Conservation (phyloP, 306 rosid genomes). For the Cucumis hystrix region DNA sequence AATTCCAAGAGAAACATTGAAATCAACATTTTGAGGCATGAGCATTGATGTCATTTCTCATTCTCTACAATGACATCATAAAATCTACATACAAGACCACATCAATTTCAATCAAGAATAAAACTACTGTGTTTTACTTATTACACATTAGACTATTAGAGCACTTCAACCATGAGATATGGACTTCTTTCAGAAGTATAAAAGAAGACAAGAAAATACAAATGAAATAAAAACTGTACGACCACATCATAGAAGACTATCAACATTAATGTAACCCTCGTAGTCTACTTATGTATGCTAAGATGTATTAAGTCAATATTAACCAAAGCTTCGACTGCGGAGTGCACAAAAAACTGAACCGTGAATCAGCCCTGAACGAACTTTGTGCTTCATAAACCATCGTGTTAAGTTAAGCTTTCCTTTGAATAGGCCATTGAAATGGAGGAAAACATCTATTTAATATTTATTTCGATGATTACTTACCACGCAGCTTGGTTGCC, state of each 20-base stretch:
- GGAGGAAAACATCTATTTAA: neutral
- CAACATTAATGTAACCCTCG: neutral
- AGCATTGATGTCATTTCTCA: constrained; percentile 2
- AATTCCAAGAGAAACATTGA: neutral
- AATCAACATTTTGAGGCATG: neutral
- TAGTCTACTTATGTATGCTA: neutral
- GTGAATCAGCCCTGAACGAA: neutral
- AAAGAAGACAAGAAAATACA: neutral
- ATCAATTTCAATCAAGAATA: neutral
- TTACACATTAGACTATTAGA: neutral
- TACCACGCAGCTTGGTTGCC: constrained; percentile 11
- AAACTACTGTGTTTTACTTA: neutral
- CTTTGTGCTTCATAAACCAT: neutral
- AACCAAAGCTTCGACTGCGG: neutral
- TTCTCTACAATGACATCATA: neutral
- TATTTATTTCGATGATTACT: constrained; percentile 19
- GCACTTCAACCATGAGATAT: neutral
- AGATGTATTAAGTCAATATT: neutral
- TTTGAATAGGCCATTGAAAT: neutral
- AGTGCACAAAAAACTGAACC: neutral
- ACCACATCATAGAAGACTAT: neutral
- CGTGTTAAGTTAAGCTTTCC: neutral
- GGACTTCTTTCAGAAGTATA: neutral
- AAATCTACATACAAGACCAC: neutral
- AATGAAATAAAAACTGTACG: neutral